Conservation (phyloP, 352 stramenopile species). For the Peronospora destructor region DNA sequence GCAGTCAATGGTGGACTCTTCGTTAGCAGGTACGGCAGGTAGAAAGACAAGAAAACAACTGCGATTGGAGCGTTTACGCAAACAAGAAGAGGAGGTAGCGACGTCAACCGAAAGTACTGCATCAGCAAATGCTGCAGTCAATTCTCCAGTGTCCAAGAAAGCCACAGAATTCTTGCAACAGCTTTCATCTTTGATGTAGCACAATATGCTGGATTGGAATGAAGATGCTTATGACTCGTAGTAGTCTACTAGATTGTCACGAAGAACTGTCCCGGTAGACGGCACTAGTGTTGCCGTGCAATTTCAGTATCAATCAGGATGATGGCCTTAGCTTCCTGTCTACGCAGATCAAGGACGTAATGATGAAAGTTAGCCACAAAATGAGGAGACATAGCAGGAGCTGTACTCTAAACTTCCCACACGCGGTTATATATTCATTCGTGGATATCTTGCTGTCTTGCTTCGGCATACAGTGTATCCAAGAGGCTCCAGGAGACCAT, state of each 20-base stretch:
- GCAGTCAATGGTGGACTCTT: constrained; percentile 28
- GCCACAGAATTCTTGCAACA: constrained; percentile 59
- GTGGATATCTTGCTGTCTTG: constrained; percentile 37
- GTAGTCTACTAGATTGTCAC: too few species aligned
- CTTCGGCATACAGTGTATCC: constrained; percentile 27
- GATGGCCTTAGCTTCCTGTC: too few species aligned
- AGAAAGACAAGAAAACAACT: constrained; percentile 57
- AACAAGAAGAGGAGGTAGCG: constrained; percentile 24
- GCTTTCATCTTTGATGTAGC: constrained; percentile 39
- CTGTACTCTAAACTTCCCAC: constrained; percentile 74
- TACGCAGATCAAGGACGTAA: too few species aligned
- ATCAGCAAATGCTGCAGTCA: constrained; percentile 6
- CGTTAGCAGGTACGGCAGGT: constrained; percentile 14
- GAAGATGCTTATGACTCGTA: neutral
- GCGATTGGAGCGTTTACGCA: constrained; percentile 52
- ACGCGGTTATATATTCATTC: constrained; percentile 65
- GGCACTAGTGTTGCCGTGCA: too few species aligned
- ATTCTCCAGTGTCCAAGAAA: constrained; percentile 36
- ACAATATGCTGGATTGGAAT: constrained; percentile 3
- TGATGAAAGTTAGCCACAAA: too few species aligned
- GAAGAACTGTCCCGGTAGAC: neutral
- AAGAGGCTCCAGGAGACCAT: constrained; percentile 55
- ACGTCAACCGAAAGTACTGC: neutral
- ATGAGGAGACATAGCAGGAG: constrained; percentile 14
- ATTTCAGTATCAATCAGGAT: too few species aligned